A percentile compares a stretch with the other conserved stretches of the same genome.
phyloP scores from a whole-genome alignment of 2,329 filamentous ascomycete genomes.

The Setomelanomma holmii region DNA sequence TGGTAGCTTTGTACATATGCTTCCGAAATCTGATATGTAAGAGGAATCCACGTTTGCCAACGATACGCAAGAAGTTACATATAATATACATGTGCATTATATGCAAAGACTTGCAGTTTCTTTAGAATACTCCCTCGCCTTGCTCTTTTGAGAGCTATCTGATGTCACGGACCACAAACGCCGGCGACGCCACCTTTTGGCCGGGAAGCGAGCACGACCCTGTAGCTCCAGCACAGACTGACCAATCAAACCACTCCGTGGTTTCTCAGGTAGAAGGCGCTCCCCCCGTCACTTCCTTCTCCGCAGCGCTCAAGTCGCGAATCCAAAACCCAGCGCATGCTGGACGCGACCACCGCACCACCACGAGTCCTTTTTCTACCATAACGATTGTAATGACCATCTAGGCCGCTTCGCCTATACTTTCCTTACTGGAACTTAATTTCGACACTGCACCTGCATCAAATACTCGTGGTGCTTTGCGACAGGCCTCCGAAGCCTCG shows the following conservation, averaged over 20 bases:
- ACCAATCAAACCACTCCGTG: constrained; percentile 13
- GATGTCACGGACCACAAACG: constrained; percentile 8
- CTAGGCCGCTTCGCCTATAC: constrained; percentile 25
- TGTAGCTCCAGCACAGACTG: too few relatives aligned
- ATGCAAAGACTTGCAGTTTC: too few relatives aligned
- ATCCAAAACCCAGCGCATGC: constrained; percentile 32
- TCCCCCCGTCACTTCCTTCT: constrained; percentile 15
- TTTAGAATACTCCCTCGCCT: too few relatives aligned
- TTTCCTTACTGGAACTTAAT: constrained; percentile 32
- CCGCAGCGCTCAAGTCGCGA: constrained; percentile 36
- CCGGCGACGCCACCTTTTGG: constrained; percentile 11
- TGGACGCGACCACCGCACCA: constrained; percentile 38
- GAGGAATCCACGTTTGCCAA: too few relatives aligned
- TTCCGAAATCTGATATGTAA: too few relatives aligned
- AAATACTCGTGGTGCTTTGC: constrained; percentile 15
- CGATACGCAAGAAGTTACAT: too few relatives aligned
- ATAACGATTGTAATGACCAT: constrained; percentile 42
- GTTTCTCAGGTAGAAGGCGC: constrained; percentile 8
- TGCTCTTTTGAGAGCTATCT: background rate
- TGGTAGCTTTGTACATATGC: too few relatives aligned
- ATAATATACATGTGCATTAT: background rate
- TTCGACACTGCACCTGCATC: constrained; percentile 10
- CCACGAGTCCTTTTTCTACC: constrained; percentile 29
- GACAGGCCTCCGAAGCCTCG: constrained; percentile 23
- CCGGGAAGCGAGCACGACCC: too few relatives aligned